These are phyloP conservation scores for Rhizopus stolonifer DNA, from an alignment of 371 early-diverging fungal genomes.

Conservation along the genomic window DNA sequence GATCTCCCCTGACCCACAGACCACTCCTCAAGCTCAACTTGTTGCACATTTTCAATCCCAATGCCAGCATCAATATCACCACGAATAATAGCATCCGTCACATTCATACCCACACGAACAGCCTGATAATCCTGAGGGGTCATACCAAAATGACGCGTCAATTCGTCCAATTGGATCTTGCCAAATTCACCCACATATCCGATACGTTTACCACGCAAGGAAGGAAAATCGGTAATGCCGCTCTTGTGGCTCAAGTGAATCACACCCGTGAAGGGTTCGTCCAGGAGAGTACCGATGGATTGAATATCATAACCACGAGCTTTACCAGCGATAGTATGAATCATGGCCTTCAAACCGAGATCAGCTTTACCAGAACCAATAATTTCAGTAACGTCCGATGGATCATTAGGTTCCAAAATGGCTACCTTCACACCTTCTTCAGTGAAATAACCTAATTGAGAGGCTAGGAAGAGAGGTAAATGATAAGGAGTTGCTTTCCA, in stretches of 20 bases:
- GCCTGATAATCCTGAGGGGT: constrained; percentile 59
- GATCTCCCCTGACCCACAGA: constrained; percentile 52
- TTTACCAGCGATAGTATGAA: constrained; percentile 70
- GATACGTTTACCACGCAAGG: constrained; percentile 58
- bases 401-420: constrained; percentile 65
- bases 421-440: constrained; percentile 65
- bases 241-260: constrained; percentile 54
- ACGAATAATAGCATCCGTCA: constrained; percentile 58
- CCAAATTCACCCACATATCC: constrained; percentile 71
- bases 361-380: constrained; percentile 67
- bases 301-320: constrained; percentile 67
- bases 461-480: constrained; percentile 64
- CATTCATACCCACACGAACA: constrained; percentile 72
- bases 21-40: constrained; percentile 71
- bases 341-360: constrained; percentile 70
- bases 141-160: constrained; percentile 62
- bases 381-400: constrained; percentile 67
- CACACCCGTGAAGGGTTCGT: constrained; percentile 69
- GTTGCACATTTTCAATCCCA: constrained; percentile 69
- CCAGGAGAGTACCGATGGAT: constrained; percentile 65
- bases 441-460: constrained; percentile 58
- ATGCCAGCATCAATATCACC: constrained; percentile 70
- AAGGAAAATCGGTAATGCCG: constrained; percentile 62
- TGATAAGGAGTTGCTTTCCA: constrained; percentile 69
- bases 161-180: constrained; percentile 65